These are phyloP conservation scores for Ulmus americana DNA, from an alignment of 331 rosid genomes.

Conservation along the genomic window DNA sequence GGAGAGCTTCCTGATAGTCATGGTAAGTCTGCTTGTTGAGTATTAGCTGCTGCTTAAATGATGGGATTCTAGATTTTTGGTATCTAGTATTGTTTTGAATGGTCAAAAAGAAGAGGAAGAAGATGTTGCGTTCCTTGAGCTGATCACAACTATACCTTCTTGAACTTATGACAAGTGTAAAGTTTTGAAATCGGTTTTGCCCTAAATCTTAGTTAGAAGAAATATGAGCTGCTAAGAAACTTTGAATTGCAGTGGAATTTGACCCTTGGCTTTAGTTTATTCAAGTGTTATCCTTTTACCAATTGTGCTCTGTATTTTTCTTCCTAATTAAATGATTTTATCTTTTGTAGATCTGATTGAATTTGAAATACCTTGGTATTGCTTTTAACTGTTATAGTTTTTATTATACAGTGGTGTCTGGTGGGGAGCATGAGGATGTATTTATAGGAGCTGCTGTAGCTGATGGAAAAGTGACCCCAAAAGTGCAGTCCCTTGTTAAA, in stretches of 20 bases:
- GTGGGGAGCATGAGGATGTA: conserved; percentile 97
- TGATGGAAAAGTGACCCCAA: conserved; percentile 98
- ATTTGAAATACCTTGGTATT: conserved; percentile 23
- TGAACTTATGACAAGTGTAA: background rate
- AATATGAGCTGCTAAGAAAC: background rate
- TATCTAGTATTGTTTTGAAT: background rate
- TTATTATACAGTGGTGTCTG: conserved; percentile 63
- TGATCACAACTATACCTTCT: background rate
- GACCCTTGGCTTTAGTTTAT: background rate
- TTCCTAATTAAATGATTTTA: conserved; percentile 10
- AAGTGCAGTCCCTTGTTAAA: conserved; percentile 91
- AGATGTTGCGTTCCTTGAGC: background rate
- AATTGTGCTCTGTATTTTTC: background rate
- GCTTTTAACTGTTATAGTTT: conserved; percentile 23
- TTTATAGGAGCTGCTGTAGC: conserved; percentile 98
- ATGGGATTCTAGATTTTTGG: background rate
- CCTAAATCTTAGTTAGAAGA: background rate
- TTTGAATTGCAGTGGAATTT: background rate
- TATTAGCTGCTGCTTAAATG: conserved; percentile 13
- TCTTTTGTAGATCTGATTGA: conserved; percentile 4
- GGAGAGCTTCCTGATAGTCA: conserved; percentile 98
- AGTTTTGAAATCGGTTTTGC: background rate
- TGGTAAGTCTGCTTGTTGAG: conserved; percentile 53
- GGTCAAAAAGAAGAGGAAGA: background rate
- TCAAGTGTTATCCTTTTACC: background rate